Percentiles rank a stretch among this genome's conserved stretches.
These are phyloP conservation scores for Cyberlindnera mrakii DNA, from an alignment of 805 yeast species.

Conservation along the genomic window DNA sequence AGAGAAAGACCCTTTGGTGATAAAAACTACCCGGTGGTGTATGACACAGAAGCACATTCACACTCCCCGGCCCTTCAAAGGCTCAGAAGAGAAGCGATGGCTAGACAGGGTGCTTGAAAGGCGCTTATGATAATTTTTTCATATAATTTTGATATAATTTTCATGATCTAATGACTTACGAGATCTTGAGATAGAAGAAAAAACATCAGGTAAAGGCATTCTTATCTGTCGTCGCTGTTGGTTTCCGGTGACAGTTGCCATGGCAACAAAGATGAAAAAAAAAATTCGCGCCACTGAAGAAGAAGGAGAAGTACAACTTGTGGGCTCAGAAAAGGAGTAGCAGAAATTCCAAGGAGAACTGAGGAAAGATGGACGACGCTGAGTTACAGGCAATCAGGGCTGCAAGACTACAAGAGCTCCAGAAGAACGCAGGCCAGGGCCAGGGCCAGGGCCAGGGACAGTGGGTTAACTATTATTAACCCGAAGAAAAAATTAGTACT, in stretches of 20 bases:
- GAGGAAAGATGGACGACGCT: constrained; percentile 62
- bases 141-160: too few species aligned
- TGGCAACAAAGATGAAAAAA: too few species aligned
- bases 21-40: constrained; percentile 37
- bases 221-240: background rate
- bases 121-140: too few species aligned
- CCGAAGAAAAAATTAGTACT: background rate
- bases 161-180: background rate
- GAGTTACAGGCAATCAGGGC: constrained; percentile 88
- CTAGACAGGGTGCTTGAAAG: constrained; percentile 4
- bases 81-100: constrained; percentile 19
- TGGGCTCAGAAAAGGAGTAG: too few species aligned
- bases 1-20: constrained; percentile 31
- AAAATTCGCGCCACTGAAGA: too few species aligned
- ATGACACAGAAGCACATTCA: constrained; percentile 23
- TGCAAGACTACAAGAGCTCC: constrained; percentile 85
- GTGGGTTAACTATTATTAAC: background rate
- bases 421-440: constrained; percentile 40
- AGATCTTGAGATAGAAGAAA: background rate
- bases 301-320: too few species aligned
- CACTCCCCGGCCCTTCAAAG: constrained; percentile 22
- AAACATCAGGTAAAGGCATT: background rate
- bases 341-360: too few species aligned
- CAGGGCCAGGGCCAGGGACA: constrained; percentile 15
- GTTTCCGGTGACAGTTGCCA: background rate